phyloP scores from a whole-genome alignment of 768 basidiomycete species.

The Pisolithus orientalis region DNA sequence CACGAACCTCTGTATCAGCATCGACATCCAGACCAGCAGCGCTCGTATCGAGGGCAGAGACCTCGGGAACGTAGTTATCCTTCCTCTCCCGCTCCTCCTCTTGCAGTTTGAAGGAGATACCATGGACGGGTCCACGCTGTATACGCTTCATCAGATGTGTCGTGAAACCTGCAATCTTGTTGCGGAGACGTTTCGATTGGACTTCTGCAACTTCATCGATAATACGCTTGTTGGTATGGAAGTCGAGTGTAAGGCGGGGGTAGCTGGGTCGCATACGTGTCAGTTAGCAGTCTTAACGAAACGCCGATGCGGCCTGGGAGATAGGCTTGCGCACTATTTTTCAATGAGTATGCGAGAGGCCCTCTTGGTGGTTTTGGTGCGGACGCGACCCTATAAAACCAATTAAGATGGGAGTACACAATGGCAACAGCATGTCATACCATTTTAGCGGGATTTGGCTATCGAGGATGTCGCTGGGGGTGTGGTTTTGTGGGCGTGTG shows the following conservation, averaged over 20 bases:
- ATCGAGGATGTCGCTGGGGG: conserved; percentile 21
- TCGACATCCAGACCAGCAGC: conserved; percentile 80
- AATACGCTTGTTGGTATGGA: conserved; percentile 99
- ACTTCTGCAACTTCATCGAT: conserved; percentile 96
- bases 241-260: conserved; percentile 97
- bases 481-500: conserved; percentile 4
- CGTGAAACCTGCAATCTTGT: conserved; percentile 99
- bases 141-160: conserved; percentile 99
- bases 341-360: conserved; percentile 98
- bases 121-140: conserved; percentile 94
- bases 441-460: conserved; percentile 37
- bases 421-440: conserved; percentile 25
- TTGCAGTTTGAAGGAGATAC: conserved; percentile 99
- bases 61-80: conserved; percentile 98
- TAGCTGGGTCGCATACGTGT: conserved; percentile 51
- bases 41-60: conserved; percentile 87
- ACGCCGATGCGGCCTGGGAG: too few species aligned
- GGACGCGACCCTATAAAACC: conserved; percentile 82
- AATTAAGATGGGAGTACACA: background rate
- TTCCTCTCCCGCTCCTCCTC: conserved; percentile 99
- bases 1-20: conserved; percentile 83
- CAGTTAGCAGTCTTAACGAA: background rate
- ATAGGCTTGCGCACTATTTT: conserved; percentile 74
- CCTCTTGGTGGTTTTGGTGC: conserved; percentile 99
- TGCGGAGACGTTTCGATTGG: conserved; percentile 97